Evolutionary conservation across 2,329 filamentous ascomycete genomes (phyloP), one percentile per base, ranked within the genome.

Genomic region (Fusarium sp.): DNA sequence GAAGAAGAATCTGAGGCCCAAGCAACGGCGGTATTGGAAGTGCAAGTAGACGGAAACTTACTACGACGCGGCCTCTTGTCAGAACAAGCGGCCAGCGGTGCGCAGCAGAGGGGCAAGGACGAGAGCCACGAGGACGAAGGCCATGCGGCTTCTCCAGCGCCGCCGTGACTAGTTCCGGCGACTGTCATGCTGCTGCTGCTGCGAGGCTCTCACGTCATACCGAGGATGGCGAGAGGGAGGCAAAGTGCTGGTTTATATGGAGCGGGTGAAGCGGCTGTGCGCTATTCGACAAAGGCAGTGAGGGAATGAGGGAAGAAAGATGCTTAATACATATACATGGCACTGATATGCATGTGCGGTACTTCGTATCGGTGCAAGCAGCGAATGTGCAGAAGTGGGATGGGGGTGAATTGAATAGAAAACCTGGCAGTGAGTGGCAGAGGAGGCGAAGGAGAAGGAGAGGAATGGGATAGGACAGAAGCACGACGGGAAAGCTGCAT

Each of bases 101-200:
- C 77, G 77, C 86, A 88, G 77, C 87, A 88, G 65, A 82, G 80
- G 66, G 82, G 80, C 71, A 88, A 71, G 66, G 83, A 84, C 72
- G 83, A 81, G 68, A 88, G 82, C 85, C 86, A 88, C 70, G 85
- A 85, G 68, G 82, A 49, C 24, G 44, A 49, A 16, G 44, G 76
- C 77, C 83, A 84, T 53, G 81, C 53, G 64, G 74, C 80, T 77
- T 83, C 79, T 77, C 83, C 82, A 78, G 80, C 78, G 71, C 85
- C 79, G 77, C 53, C 53, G 53, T 36, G 53, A 56, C 85, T 83
- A 77, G 81, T 82, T 80, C 80, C 82, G 78, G 83, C 79, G 74
- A 78, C 73, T 79, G 82, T 85, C 84, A 86, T 86, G 70, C 77
- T 81, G 79, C 65, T 81, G 79, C 65, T 66, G 53, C 53, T 57